These are phyloP conservation scores for Tolypocladium sp. DNA, from an alignment of 2,329 filamentous ascomycete species.

Conservation along the genomic window DNA sequence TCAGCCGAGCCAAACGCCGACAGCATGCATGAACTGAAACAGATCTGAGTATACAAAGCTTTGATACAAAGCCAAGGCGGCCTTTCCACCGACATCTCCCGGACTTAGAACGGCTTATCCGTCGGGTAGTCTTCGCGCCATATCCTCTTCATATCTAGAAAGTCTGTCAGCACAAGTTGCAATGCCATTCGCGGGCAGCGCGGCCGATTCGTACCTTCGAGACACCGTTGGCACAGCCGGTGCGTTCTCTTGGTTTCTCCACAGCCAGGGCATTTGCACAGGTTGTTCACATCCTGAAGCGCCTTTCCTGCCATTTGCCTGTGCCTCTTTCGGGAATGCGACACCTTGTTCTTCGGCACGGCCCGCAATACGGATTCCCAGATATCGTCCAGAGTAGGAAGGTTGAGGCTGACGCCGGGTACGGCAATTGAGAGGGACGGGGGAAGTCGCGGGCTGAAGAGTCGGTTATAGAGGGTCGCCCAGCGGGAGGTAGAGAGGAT, in stretches of 20 bases:
- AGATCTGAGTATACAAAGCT: conserved; percentile 20
- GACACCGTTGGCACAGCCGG: conserved; percentile 78
- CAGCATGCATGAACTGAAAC: conserved; percentile 20
- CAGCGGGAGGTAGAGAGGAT: conserved; percentile 32
- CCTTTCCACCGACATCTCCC: conserved; percentile 4
- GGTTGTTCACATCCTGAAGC: conserved; percentile 75
- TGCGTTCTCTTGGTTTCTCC: conserved; percentile 84
- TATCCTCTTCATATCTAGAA: conserved; percentile 35
- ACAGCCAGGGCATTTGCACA: conserved; percentile 86
- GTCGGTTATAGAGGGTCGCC: conserved; percentile 33
- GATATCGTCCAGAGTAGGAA: conserved; percentile 61
- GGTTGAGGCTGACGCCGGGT: conserved; percentile 47
- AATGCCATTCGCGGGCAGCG: not conserved
- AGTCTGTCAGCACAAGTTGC: not conserved
- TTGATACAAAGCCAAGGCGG: conserved; percentile 14
- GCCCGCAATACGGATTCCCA: conserved; percentile 90
- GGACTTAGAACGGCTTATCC: conserved; percentile 20
- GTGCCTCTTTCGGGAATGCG: conserved; percentile 88
- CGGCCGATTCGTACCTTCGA: conserved; percentile 54
- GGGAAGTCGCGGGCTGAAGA: conserved; percentile 37
- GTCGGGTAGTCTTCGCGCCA: conserved; percentile 29
- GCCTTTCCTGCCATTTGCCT: conserved; percentile 94
- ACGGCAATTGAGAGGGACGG: conserved; percentile 48
- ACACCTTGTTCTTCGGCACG: conserved; percentile 98
- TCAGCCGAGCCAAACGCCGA: conserved; percentile 21